Percentiles rank a stretch among this genome's conserved stretches.
phyloP scores from a whole-genome alignment of 78 protist species.

The slime mould (Dictyostelium discoideum) region DNA sequence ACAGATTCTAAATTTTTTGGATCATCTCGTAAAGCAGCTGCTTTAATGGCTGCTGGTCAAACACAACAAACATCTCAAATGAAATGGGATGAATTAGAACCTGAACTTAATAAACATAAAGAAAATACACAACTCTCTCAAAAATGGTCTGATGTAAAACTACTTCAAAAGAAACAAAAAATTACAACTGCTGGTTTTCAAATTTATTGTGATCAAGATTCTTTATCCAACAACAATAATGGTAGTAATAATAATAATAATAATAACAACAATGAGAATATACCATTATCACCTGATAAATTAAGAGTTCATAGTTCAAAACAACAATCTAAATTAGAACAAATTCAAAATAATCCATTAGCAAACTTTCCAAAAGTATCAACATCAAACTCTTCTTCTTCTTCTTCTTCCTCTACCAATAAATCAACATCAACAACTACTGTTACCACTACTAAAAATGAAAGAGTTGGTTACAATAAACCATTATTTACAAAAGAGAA shows the following conservation, averaged over 20 bases:
- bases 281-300: conserved; percentile 13
- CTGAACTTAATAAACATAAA: conserved; percentile 62
- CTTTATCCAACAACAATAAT: not conserved
- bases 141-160: conserved; percentile 42
- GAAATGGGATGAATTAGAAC: conserved; percentile 67
- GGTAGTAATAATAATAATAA: too few species aligned
- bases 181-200: conserved; percentile 19
- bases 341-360: conserved; percentile 53
- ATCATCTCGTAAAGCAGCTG: not conserved
- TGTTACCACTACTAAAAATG: not conserved
- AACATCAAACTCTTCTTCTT: not conserved
- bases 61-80: not conserved
- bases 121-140: conserved; percentile 43
- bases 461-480: conserved; percentile 67
- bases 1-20: conserved; percentile 57
- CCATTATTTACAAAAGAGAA: conserved; percentile 23
- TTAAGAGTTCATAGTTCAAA: not conserved
- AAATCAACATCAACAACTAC: not conserved
- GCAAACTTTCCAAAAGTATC: conserved; percentile 22
- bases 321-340: not conserved
- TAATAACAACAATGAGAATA: not conserved
- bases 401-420: not conserved
- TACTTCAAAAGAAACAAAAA: conserved; percentile 44
- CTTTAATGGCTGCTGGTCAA: not conserved
- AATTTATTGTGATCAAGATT: conserved; percentile 47